Evolutionary conservation across 352 stramenopile species (phyloP).

Genomic region (Phytophthora cryptogea): DNA sequence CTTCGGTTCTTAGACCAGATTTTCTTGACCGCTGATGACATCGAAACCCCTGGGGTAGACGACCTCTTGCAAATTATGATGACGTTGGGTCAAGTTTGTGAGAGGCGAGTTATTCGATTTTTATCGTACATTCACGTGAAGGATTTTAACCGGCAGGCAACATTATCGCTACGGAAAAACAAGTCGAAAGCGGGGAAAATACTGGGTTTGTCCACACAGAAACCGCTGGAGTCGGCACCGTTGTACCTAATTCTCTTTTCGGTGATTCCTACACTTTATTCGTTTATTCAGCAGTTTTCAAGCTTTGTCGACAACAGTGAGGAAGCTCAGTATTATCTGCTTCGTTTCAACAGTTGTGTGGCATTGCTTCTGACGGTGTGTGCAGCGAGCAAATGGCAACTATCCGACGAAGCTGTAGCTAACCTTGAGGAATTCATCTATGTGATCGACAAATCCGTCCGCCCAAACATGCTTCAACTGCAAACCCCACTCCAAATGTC

Average conservation of each 20-base stretch:
- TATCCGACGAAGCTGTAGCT: slow-evolving; percentile 28
- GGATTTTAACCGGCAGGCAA: slow-evolving; percentile 49
- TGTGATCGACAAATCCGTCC: slow-evolving; percentile 47
- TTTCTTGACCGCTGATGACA: slow-evolving; percentile 62
- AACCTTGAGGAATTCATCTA: slow-evolving; percentile 57
- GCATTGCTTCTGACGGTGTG: slow-evolving; percentile 41
- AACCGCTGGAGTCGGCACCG: slow-evolving; percentile 36
- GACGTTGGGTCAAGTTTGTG: slow-evolving; percentile 36
- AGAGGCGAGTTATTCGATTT: slow-evolving; percentile 37
- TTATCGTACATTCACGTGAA: slow-evolving; percentile 47
- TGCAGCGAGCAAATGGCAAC: slow-evolving; percentile 39
- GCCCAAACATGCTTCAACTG: slow-evolving; percentile 26
- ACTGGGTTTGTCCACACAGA: slow-evolving; percentile 28
- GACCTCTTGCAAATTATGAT: slow-evolving; percentile 44
- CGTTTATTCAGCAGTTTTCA: slow-evolving; percentile 63
- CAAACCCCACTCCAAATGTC: slow-evolving; percentile 18
- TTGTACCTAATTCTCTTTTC: slow-evolving; percentile 51
- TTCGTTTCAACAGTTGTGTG: slow-evolving; percentile 38
- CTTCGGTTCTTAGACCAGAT: slow-evolving; percentile 67
- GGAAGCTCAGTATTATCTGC: slow-evolving; percentile 29
- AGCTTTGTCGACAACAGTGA: slow-evolving; percentile 39
- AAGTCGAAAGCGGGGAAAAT: slow-evolving; percentile 37
- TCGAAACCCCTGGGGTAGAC: slow-evolving; percentile 47
- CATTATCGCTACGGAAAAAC: slow-evolving; percentile 54
- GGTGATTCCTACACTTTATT: slow-evolving; percentile 49